Evolutionary conservation across 345 rosid species (phyloP), one percentile per base, ranked within the genome.

Genomic region (Camelina sativa): DNA sequence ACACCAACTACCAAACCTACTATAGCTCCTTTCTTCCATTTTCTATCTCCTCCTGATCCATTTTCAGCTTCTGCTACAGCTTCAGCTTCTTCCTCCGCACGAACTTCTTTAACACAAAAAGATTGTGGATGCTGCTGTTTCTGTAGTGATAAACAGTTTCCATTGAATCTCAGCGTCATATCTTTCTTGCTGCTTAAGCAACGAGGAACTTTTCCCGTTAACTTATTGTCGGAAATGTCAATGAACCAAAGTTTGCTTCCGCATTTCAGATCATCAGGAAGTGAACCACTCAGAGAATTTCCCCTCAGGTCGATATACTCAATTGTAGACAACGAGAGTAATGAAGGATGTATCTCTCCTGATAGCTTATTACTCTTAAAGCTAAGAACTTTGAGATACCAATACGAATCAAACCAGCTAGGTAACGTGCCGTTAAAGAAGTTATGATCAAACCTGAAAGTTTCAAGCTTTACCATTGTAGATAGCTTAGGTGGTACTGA

Each of bases 401-500:
- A 63, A 69, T 83, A 74, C 3, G 88, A 78, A 68, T 62, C 82
- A 20, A 90, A 88, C 87, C 85, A 84, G 50, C 54, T 57, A 15
- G 96, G 88, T 57, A 86, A 65, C 17, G 91, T 84, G 10, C 80
- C 86, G 62, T 88, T 90, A 73, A 90, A 83, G 80, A 83, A 88
- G 54, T 88, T 90, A 75, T 84, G 79, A 60, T 83, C 87, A 28
- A 90, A 66, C 19, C 66, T 44, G 5, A 90, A 67, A 69, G 82
- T 80, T 71, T 85, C 93, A 67, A 90, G 86, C 71, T 81, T 83
- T 77, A 77, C 87, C 89, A 88, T 77, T 65, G 87, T 62, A 41
- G 91, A 83, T 61, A 90, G 72, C 82, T 86, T 83, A 0, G 92
- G 88, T 47, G 96, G 96, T 34, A 90, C 76, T 4, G 87, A 79